phyloP scores from a whole-genome alignment of 2,329 filamentous ascomycete genomes.

The Graphiopsis chlorocephala region DNA sequence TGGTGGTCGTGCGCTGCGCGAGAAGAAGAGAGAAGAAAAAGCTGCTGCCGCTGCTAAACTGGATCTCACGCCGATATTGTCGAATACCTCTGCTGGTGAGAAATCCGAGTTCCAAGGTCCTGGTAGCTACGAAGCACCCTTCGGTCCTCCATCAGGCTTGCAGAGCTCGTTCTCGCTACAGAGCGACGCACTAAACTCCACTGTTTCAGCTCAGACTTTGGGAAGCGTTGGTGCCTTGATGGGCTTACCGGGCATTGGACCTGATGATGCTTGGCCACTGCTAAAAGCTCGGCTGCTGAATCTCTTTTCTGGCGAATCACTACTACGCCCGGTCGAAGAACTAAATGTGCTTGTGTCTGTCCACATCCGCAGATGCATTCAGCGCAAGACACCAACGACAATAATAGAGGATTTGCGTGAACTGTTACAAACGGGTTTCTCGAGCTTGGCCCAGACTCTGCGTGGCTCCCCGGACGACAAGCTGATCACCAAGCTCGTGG shows the following conservation, averaged over 20 bases:
- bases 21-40: slow-evolving; percentile 64
- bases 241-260: slow-evolving; percentile 47
- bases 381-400: slow-evolving; percentile 66
- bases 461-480: slow-evolving; percentile 76
- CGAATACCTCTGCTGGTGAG: slow-evolving; percentile 28
- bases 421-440: slow-evolving; percentile 76
- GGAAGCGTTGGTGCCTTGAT: slow-evolving; percentile 46
- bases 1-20: slow-evolving; percentile 70
- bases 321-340: slow-evolving; percentile 77
- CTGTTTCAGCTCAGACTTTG: slow-evolving; percentile 39
- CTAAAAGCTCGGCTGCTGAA: slow-evolving; percentile 72
- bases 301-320: slow-evolving; percentile 77
- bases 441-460: slow-evolving; percentile 79
- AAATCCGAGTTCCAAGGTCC: slow-evolving; percentile 25
- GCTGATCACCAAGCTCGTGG: slow-evolving; percentile 84
- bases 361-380: slow-evolving; percentile 74
- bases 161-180: slow-evolving; percentile 31
- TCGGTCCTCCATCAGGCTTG: slow-evolving; percentile 28
- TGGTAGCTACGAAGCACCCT: slow-evolving; percentile 19
- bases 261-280: slow-evolving; percentile 79
- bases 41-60: slow-evolving; percentile 39
- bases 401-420: slow-evolving; percentile 76
- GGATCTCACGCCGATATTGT: slow-evolving; percentile 31
- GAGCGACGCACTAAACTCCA: slow-evolving; percentile 23
- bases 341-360: slow-evolving; percentile 77